phyloP scores from a whole-genome alignment of 2,329 filamentous ascomycete genomes.

The Raffaelea ambrosiae region DNA sequence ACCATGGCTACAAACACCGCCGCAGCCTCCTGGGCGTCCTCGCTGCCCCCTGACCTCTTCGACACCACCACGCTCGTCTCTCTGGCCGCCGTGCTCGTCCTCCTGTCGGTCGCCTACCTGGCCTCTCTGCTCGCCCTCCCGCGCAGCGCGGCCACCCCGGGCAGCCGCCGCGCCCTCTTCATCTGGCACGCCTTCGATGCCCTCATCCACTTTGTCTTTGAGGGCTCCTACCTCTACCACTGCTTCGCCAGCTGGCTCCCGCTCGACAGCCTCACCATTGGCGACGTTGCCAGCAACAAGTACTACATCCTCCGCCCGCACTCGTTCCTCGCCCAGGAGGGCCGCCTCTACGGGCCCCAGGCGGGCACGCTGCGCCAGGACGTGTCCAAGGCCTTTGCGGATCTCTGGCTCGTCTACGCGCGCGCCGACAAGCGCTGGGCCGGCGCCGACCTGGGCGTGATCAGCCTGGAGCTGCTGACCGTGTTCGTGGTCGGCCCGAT shows the following conservation, averaged over 20 bases:
- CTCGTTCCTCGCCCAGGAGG: slow-evolving; percentile 42
- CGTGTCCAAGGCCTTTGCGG: slow-evolving; percentile 37
- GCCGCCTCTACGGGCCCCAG: slow-evolving; percentile 48
- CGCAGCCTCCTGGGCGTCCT: not conserved
- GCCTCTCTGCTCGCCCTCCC: slow-evolving; percentile 40
- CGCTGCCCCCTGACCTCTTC: slow-evolving; percentile 46
- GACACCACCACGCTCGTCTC: slow-evolving; percentile 53
- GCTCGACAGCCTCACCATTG: slow-evolving; percentile 20
- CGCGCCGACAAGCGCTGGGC: slow-evolving; percentile 56
- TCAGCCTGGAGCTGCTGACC: slow-evolving; percentile 58
- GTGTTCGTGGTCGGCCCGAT: slow-evolving; percentile 54
- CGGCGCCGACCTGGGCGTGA: slow-evolving; percentile 51
- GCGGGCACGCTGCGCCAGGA: slow-evolving; percentile 31
- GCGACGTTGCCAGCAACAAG: slow-evolving; percentile 21
- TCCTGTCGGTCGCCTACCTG: slow-evolving; percentile 41
- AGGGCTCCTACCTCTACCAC: slow-evolving; percentile 87
- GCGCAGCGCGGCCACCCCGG: slow-evolving; percentile 25
- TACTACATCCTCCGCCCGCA: slow-evolving; percentile 37
- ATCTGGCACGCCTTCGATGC: slow-evolving; percentile 94
- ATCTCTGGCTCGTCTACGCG: slow-evolving; percentile 63
- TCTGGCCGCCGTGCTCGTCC: slow-evolving; percentile 44
- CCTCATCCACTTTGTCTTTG: slow-evolving; percentile 82
- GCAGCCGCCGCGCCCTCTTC: slow-evolving; percentile 70
- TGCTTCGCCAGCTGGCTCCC: slow-evolving; percentile 66
- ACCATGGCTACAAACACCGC: not conserved